phyloP scores from a whole-genome alignment of 768 basidiomycete species.

The Chalciporus pseudorubinellus region DNA sequence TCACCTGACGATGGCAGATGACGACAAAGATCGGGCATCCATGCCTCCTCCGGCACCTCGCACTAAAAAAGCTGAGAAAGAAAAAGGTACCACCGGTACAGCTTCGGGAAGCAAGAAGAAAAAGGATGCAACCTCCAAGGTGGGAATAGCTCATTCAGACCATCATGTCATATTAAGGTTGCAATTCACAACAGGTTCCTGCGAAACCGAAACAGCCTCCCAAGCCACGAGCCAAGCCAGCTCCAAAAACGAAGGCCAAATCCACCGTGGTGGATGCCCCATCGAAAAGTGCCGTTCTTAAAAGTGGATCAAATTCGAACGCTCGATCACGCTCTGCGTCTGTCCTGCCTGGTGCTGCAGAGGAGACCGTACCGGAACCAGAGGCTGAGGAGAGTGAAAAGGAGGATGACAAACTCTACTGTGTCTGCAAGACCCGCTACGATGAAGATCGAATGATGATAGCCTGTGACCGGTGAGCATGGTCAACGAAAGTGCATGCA shows the following conservation, averaged over 20 bases:
- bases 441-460: slow-evolving; percentile 91
- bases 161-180: neutral
- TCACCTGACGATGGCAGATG: slow-evolving; percentile 11
- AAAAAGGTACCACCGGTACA: slow-evolving; percentile 10
- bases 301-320: slow-evolving; percentile 25
- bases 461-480: slow-evolving; percentile 81
- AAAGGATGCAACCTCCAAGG: slow-evolving; percentile 25
- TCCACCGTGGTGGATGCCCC: slow-evolving; percentile 8
- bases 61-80: slow-evolving; percentile 27
- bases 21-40: slow-evolving; percentile 45
- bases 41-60: slow-evolving; percentile 52
- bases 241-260: slow-evolving; percentile 29
- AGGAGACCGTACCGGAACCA: slow-evolving; percentile 45
- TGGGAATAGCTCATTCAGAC: slow-evolving; percentile 2
- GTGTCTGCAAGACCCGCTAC: slow-evolving; percentile 83
- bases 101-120: slow-evolving; percentile 37
- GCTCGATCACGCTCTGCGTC: slow-evolving; percentile 70
- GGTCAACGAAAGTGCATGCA: neutral
- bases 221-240: slow-evolving; percentile 34
- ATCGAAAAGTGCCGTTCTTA: slow-evolving; percentile 20
- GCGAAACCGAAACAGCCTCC: slow-evolving; percentile 29
- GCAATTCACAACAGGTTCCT: slow-evolving; percentile 10
- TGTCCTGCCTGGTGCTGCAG: slow-evolving; percentile 52
- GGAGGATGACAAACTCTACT: slow-evolving; percentile 68
- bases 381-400: slow-evolving; percentile 44